Base-by-base conservation (phyloP, 257 asterid genomes). In the Solanum appendiculatum region DNA sequence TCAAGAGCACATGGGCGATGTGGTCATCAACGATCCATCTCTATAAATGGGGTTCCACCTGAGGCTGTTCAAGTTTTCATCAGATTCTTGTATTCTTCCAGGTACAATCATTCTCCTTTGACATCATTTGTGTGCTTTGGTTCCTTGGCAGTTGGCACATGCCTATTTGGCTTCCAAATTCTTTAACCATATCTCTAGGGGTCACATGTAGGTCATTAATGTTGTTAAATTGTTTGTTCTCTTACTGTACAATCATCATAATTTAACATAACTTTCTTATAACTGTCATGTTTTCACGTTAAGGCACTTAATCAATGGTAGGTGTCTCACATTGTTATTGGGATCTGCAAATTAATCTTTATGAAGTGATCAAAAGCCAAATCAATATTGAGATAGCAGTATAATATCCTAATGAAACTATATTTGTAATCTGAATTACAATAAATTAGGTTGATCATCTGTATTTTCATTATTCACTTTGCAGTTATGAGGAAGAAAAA, bases 1-100 rank as follows among this genome's bases (percentile, higher is more conserved):
- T 74, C 82, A 69, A 94, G 88, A 86, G 85, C 90, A 54, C 84
- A 29, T 25, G 91, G 88, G 20, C 91, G 84, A 15, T 66, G 87
- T 33, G 87, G 83, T 46, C 91, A 25, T 44, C 91, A 36, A 21
- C 90, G 87, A 68, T 89, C 94, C 56, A 91, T 97, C 90, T 46
- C 91, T 8, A 93, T 97, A 54, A 88, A 83, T 10, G 99, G 99
- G 60, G 97, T 93, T 89, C 98, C 97, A 36, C 83, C 96, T 1
- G 99, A 92, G 89, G 98, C 98, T 42, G 98, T 94, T 84, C 93
- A 92, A 56, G 89, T 91, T 66, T 94, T 97, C 89, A 84, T 97
- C 69, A 91, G 99, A 66, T 95, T 89, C 92, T 83, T 97, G 33
- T 97, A 97, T 86, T 94, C 98, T n/a, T 94, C 98, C 9, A 82